Conservation (phyloP, 352 stramenopile species). For the Globisporangium viniferum region DNA sequence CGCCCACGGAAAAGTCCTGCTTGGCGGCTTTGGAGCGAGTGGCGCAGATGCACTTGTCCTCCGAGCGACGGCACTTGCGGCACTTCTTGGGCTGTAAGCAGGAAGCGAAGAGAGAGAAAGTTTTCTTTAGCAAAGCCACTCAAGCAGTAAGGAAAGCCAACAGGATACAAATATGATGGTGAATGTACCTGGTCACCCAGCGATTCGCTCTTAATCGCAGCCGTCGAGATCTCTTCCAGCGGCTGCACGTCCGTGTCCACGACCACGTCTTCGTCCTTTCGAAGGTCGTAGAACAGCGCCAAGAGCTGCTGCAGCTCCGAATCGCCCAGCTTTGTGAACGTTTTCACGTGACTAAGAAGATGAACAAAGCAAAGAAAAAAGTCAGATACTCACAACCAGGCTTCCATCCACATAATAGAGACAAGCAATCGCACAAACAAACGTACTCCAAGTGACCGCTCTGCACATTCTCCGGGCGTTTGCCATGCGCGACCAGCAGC, state of each 20-base stretch:
- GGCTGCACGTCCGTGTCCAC: constrained; percentile 54
- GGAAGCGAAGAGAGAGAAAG: not conserved
- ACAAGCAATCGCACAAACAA: not conserved
- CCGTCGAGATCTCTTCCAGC: constrained; percentile 20
- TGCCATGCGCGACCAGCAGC: constrained; percentile 58
- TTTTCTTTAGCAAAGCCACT: not conserved
- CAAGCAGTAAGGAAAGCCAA: not conserved
- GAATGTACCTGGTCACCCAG: constrained; percentile 6
- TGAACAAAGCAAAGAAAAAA: not conserved
- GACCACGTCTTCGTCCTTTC: constrained; percentile 50
- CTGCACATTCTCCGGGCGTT: constrained; percentile 34
- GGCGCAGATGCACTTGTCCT: constrained; percentile 63
- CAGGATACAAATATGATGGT: not conserved
- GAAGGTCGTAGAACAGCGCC: constrained; percentile 60
- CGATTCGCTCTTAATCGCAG: constrained; percentile 12
- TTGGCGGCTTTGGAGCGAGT: constrained; percentile 20
- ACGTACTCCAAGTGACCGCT: constrained; percentile 44
- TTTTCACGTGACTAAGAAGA: constrained; percentile 29
- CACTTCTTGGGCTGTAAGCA: constrained; percentile 36
- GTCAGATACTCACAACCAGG: constrained; percentile 3
- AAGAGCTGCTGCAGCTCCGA: constrained; percentile 68
- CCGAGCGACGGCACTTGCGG: constrained; percentile 66
- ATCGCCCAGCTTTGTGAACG: constrained; percentile 58
- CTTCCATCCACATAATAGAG: not conserved
- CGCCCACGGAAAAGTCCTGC: constrained; percentile 41